A percentile compares a stretch with the other conserved stretches of the same genome.
Evolutionary conservation across 2,329 filamentous ascomycete species (phyloP).

Genomic region (Nannizzia gypsea): DNA sequence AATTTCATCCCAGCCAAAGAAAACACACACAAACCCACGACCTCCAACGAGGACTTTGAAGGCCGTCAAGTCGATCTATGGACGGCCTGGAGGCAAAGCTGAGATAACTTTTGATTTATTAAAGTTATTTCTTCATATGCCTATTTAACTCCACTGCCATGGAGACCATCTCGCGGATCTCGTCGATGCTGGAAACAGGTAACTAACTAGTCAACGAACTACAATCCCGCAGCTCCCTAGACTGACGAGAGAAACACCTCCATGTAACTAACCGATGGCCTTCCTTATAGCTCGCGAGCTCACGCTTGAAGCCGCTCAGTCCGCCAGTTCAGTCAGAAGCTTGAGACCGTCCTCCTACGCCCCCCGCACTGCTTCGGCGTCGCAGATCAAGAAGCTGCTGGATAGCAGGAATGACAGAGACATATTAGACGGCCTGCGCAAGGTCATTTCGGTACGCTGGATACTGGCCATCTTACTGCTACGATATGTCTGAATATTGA

Average conservation of each 20-base stretch:
- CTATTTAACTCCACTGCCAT: conserved; percentile 38
- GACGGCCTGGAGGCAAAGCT: background rate
- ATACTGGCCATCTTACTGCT: background rate
- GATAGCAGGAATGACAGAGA: conserved; percentile 91
- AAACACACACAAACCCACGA: too few species aligned
- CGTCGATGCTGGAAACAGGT: conserved; percentile 90
- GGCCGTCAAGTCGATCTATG: background rate
- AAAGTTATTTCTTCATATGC: background rate
- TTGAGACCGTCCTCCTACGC: conserved; percentile 44
- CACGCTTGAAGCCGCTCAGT: conserved; percentile 90
- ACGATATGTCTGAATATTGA: background rate
- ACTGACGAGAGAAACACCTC: background rate
- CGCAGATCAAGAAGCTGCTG: conserved; percentile 84
- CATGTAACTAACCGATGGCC: conserved; percentile 7
- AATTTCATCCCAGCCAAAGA: too few species aligned
- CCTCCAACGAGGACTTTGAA: too few species aligned
- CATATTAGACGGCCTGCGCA: conserved; percentile 78
- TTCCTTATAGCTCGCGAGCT: conserved; percentile 68
- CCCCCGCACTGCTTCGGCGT: conserved; percentile 56
- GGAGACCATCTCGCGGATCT: conserved; percentile 94
- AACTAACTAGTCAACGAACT: conserved; percentile 16
- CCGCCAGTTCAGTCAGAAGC: conserved; percentile 50
- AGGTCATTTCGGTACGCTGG: conserved; percentile 63
- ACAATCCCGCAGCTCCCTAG: background rate
- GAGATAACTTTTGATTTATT: background rate